A percentile compares a stretch with the other conserved stretches of the same genome.
phyloP scores from a whole-genome alignment of 1,284 basidiomycete species.

The Erythrobasidium hasegawianum region DNA sequence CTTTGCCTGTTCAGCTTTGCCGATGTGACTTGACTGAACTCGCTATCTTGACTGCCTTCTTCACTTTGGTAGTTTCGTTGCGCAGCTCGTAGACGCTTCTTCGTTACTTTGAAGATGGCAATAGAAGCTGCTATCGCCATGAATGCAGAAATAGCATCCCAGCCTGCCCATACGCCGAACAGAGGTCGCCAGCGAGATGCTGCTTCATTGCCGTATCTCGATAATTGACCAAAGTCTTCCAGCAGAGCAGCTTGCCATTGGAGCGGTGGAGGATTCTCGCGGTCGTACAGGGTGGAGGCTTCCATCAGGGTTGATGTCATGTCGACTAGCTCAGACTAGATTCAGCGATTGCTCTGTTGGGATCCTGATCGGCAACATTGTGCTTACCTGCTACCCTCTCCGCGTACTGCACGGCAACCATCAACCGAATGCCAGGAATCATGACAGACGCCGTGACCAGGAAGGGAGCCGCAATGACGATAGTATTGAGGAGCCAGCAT shows the following conservation, averaged over 20 bases:
- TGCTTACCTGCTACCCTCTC: not conserved
- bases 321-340: not conserved
- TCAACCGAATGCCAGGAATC: not conserved
- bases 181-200: constrained; percentile 8
- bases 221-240: not conserved
- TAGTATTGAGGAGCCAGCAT: constrained; percentile 7
- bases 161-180: constrained; percentile 21
- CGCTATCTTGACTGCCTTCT: not conserved
- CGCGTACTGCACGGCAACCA: not conserved
- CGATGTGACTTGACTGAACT: not conserved
- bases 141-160: not conserved
- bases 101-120: not conserved
- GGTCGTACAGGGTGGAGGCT: not conserved
- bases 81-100: not conserved
- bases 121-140: not conserved
- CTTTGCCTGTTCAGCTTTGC: not conserved
- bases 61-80: not conserved
- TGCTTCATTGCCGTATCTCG: not conserved
- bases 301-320: not conserved
- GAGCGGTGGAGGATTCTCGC: not conserved
- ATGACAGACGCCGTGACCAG: not conserved
- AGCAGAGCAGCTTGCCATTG: constrained; percentile 4
- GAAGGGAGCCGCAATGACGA: constrained; percentile 1
- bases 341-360: no score
- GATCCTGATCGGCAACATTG: no score